A percentile compares a stretch with the other conserved stretches of the same genome.
These are phyloP conservation scores for Agaricus subrufescens DNA, from an alignment of 768 basidiomycete genomes.

Conservation along the genomic window DNA sequence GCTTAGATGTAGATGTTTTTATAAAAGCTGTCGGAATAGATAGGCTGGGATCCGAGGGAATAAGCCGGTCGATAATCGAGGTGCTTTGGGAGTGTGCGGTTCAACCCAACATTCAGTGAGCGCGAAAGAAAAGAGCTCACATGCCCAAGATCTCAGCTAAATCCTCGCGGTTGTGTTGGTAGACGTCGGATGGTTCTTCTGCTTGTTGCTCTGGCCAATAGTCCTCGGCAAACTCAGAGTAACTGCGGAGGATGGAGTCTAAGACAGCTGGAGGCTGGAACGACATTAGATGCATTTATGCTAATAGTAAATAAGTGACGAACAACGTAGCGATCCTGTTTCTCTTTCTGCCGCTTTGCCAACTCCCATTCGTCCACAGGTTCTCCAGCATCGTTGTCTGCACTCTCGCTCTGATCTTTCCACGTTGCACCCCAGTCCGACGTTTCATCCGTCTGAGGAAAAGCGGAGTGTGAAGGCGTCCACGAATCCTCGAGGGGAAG, in stretches of 20 bases:
- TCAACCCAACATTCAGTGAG: neutral
- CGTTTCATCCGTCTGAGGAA: conserved; percentile 16
- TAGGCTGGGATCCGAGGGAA: conserved; percentile 48
- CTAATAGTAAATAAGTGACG: conserved; percentile 25
- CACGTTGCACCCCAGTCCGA: conserved; percentile 41
- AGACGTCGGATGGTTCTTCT: neutral
- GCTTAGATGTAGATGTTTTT: conserved; percentile 53
- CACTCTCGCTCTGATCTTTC: conserved; percentile 22
- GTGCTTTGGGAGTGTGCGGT: conserved; percentile 25
- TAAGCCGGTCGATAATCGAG: conserved; percentile 33
- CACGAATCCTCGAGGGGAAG: conserved; percentile 28
- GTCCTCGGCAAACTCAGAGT: conserved; percentile 45
- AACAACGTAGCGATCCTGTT: conserved; percentile 61
- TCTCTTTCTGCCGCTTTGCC: conserved; percentile 53
- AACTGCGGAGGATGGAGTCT: conserved; percentile 47
- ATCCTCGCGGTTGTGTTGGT: conserved; percentile 1
- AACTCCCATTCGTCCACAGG: conserved; percentile 63
- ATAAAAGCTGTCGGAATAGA: conserved; percentile 45
- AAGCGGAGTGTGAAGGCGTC: conserved; percentile 24
- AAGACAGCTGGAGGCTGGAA: conserved; percentile 67
- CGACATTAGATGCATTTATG: conserved; percentile 16
- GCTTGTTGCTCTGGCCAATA: conserved; percentile 41
- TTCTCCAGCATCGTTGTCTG: conserved; percentile 18
- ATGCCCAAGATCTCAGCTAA: conserved; percentile 38
- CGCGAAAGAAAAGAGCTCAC: conserved; percentile 39